phyloP scores from a whole-genome alignment of 2,329 filamentous ascomycete species.

The Blastomyces percursus region DNA sequence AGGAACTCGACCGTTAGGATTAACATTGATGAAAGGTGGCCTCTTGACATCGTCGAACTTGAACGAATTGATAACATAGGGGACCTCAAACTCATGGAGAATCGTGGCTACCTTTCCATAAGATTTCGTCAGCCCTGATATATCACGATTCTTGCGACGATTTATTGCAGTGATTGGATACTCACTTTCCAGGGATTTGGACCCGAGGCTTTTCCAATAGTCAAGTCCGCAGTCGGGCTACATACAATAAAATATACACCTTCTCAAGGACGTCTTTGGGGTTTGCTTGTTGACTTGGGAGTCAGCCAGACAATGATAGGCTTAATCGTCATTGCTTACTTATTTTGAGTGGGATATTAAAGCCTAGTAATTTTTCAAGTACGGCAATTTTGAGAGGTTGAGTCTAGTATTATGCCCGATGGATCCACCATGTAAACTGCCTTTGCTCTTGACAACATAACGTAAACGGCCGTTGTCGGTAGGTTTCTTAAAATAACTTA shows the following conservation, averaged over 20 bases:
- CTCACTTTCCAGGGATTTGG: not conserved
- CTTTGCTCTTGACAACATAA: not conserved
- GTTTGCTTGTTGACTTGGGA: not conserved
- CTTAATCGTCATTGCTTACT: not conserved
- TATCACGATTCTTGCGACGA: not conserved
- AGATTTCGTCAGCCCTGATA: not conserved
- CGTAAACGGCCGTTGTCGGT: not conserved
- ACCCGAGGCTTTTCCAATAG: not conserved
- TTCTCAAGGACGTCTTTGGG: not conserved
- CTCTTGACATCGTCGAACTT: not conserved
- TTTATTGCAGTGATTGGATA: not conserved
- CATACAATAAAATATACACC: not conserved
- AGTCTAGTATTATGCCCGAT: not conserved
- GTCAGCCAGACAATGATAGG: not conserved
- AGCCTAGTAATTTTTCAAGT: not conserved
- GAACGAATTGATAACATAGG: constrained; percentile 1
- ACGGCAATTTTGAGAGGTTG: not conserved
- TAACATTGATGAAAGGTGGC: constrained; percentile 30
- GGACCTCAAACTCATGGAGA: constrained; percentile 2
- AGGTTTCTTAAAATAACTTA: not conserved
- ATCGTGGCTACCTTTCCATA: not conserved
- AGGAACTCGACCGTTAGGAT: constrained; percentile 35
- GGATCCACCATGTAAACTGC: not conserved
- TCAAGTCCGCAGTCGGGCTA: not conserved
- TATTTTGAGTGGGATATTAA: not conserved